These are phyloP conservation scores for Oryza nivara DNA, from an alignment of 176 grass and related monocot species.

Conservation along the genomic window DNA sequence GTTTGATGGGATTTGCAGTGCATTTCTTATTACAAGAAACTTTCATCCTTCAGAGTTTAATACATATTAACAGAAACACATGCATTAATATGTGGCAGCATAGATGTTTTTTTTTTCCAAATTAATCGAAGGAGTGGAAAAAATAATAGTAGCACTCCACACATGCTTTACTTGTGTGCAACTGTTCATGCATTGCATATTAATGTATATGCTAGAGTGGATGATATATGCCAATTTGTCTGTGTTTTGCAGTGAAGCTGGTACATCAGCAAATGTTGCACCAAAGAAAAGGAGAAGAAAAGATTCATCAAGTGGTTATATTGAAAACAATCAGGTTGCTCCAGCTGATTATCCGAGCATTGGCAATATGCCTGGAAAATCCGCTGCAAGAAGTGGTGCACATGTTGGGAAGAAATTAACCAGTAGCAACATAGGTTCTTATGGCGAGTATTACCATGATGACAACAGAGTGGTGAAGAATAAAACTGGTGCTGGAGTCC, in stretches of 20 bases:
- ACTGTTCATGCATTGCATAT: constrained; percentile 23
- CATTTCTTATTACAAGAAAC: background rate
- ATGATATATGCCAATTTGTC: constrained; percentile 28
- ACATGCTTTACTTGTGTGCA: constrained; percentile 19
- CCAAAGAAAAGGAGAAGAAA: constrained; percentile 95
- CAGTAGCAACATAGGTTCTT: constrained; percentile 38
- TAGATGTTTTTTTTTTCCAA: constrained; percentile 21
- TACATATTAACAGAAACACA: background rate
- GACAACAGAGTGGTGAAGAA: constrained; percentile 55
- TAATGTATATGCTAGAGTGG: constrained; percentile 8
- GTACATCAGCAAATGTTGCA: constrained; percentile 46
- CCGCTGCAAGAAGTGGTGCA: constrained; percentile 46
- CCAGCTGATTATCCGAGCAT: constrained; percentile 48
- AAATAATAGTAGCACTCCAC: background rate
- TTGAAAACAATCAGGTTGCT: constrained; percentile 52
- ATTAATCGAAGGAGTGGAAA: constrained; percentile 23
- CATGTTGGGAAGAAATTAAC: constrained; percentile 48
- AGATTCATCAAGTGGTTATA: constrained; percentile 54
- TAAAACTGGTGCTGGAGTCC: constrained; percentile 44
- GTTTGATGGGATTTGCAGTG: background rate
- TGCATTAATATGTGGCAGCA: constrained; percentile 9
- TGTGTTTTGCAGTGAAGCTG: constrained; percentile 67
- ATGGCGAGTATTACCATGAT: constrained; percentile 52
- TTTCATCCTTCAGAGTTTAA: constrained; percentile 12
- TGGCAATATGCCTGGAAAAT: constrained; percentile 53